Evolutionary conservation across 2,329 filamentous ascomycete species (phyloP), one percentile per base, ranked within the genome.

Genomic region (Colletotrichum spinosum): DNA sequence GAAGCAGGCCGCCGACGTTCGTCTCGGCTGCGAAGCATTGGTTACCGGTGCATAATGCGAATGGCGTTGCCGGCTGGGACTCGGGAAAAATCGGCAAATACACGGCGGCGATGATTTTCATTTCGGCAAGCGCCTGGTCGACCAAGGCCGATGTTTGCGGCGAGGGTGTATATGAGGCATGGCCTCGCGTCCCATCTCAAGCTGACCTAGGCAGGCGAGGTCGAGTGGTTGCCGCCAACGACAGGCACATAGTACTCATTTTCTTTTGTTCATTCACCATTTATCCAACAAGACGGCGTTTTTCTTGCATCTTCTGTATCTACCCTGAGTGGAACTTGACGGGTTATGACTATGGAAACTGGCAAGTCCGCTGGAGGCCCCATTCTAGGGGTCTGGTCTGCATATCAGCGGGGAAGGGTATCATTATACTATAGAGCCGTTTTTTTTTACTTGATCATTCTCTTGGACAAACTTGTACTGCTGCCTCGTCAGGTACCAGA

Each of bases 251-350:
- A 25, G 25, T 25, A 25, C 4, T 25, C 25, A 25, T 25, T 46
- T 55, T 51, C 45, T 42, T 41, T 34, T 55, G 12, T 49, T 50
- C 12, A 52, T 55, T 46, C 13, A 44, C 34, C 25, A 25, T 25
- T 25, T 25, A 25, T 25, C 25, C 25, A 25, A 25, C 25, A 25
- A 51, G 51, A 17, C 17, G 34, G 11, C 35, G 25, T 56, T 65
- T 65, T 61, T 46, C 56, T 65, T 58, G 52, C 48, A 62, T 56
- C 58, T 65, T 56, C 58, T 65, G 55, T 65, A 60, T 64, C 61
- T 60, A 61, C 62, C 58, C 62, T 62, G 39, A 38, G 51, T 61
- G 51, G 39, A 62, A 51, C 52, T 56, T 49, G 34, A 62, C 17
- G 62, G 62, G 51, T 56, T 34, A 65, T 61, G 62, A 62, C 56